Evolutionary conservation across 495 filamentous ascomycete genomes (phyloP).

Genomic region (Neurospora sp.): DNA sequence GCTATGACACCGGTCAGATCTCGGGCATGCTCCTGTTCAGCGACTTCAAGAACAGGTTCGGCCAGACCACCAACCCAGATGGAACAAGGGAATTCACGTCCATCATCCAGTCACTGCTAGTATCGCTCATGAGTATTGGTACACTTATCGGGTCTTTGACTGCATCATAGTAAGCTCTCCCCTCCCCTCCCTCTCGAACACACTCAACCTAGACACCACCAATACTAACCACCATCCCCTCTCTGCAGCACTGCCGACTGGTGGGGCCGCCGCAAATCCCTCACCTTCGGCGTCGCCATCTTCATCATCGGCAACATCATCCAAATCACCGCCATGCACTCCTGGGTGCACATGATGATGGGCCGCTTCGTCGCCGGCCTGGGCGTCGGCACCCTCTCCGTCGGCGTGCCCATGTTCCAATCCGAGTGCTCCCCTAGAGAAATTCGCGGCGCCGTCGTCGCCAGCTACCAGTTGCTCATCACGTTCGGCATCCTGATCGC

Average conservation of each 20-base stretch:
- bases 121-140: conserved; percentile 37
- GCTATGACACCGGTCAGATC: conserved; percentile 56
- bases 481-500: conserved; percentile 68
- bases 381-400: conserved; percentile 54
- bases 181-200: background rate
- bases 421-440: conserved; percentile 43
- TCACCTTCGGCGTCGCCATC: conserved; percentile 25
- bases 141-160: conserved; percentile 28
- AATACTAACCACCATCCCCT: background rate
- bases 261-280: conserved; percentile 28
- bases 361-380: conserved; percentile 50
- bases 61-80: conserved; percentile 14
- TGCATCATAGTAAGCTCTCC: conserved; percentile 17
- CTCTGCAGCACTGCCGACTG: conserved; percentile 21
- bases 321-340: conserved; percentile 40
- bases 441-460: conserved; percentile 48
- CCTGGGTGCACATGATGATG: conserved; percentile 39
- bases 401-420: conserved; percentile 54
- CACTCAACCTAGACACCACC: background rate
- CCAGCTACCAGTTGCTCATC: conserved; percentile 68
- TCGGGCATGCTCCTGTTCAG: conserved; percentile 53
- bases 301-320: conserved; percentile 41
- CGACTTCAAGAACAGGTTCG: conserved; percentile 38
- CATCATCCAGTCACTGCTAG: conserved; percentile 30
- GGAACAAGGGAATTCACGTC: conserved; percentile 20